These are phyloP conservation scores for Nemania diffusa DNA, from an alignment of 2,329 filamentous ascomycete species.

Conservation along the genomic window DNA sequence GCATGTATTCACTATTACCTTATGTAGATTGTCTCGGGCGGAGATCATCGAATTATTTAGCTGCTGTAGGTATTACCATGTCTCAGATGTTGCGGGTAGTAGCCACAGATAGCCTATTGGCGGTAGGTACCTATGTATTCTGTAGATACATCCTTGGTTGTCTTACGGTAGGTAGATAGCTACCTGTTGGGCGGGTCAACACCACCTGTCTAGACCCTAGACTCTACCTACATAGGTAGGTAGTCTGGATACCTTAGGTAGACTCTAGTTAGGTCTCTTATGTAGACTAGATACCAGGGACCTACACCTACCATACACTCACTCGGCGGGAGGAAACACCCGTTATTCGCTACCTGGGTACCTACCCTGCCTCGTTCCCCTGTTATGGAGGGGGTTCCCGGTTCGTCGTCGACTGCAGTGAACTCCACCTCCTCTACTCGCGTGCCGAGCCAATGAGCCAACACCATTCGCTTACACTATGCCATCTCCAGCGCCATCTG, in stretches of 20 bases:
- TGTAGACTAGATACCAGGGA: no score
- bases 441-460: conserved; percentile 15
- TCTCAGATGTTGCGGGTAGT: neutral
- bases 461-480: neutral
- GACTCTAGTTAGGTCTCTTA: no score
- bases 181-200: neutral
- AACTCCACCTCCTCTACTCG: conserved; percentile 12
- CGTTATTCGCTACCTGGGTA: neutral
- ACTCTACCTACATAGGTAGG: no score
- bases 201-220: no score
- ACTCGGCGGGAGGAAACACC: neutral
- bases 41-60: neutral
- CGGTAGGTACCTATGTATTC: no score
- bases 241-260: no score
- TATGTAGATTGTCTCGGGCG: neutral
- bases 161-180: no score
- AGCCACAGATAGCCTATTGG: no score
- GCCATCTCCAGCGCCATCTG: conserved; percentile 23
- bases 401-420: conserved; percentile 17
- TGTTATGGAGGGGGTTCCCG: neutral
- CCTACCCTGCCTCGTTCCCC: neutral
- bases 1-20: neutral
- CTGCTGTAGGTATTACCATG: neutral
- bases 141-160: no score
- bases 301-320: no score